Base-by-base conservation (phyloP, 2,329 filamentous ascomycete genomes). In the Lasiodiplodia hormozganensis region DNA sequence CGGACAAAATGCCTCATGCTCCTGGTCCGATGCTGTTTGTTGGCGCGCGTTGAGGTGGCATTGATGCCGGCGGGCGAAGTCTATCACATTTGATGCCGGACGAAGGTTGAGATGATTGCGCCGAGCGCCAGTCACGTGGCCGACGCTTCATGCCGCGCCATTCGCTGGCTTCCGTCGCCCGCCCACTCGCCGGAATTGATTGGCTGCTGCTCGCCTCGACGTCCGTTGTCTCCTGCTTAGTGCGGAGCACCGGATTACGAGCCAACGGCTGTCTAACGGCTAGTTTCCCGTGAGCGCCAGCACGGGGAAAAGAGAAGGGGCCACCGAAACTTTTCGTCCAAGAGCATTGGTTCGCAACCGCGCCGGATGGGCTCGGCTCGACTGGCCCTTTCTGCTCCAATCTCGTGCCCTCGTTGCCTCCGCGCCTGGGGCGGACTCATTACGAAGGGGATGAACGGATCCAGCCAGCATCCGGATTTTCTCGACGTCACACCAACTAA, bases 1-100 rank as follows among this genome's bases (percentile, higher is more conserved):
- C 64, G 73, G 72, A 72, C 71, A 77, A 78, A 79, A 78, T 80
- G 72, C 76, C 78, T 80, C 79, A 80, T 72, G 53, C 72, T 73
- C 77, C 75, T 76, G 78, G 77, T 76, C 73, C 57, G 69, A 70
- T 70, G 74, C 77, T 76, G 73, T 77, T 77, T 77, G 74, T 72
- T 71, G 72, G 69, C 73, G 71, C 69, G 69, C 69, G 56, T 70
- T 36, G 67, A 71, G 69, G 71, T 70, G 64, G 70, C 70, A 69
- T 72, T 70, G 70, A 72, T 73, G 73, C 68, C 70, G 70, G 72
- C 34, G 72, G 75, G 70, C 77, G 70, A 73, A 74, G 71, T 73
- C 71, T 73, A 76, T 74, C 71, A 71, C 74, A 76, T 75, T 74
- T 75, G 70, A 72, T 74, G 68, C 70, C 72, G 69, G 73, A 70